Base-by-base conservation (phyloP, 1,284 basidiomycete species). In the Rhodotorula sp. region DNA sequence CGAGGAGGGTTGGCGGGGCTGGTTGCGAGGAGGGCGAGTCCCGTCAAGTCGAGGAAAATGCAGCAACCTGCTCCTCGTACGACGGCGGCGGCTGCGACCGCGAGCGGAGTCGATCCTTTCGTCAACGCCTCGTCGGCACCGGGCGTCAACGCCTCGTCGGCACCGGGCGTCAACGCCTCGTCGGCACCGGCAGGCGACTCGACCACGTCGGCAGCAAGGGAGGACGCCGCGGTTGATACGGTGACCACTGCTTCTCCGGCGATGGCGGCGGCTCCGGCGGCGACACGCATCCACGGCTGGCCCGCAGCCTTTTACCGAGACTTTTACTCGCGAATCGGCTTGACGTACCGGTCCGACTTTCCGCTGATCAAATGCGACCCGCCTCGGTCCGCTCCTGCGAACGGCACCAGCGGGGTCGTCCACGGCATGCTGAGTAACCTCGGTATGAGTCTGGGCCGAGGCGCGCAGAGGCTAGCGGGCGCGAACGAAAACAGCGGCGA, bases 301-400 rank as follows among this genome's bases (percentile, higher is more conserved):
- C 90, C 91, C 0, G 85, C 87, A 5, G 84, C 86, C 63, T 96
- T 96, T 80, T 93, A 93, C 79, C 84, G 87, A n/a, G 93, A 96
- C 81, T 96, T 95, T 80, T 88, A 88, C 1, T 91, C 91, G 0
- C 84, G 90, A 15, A 85, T 96, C 69, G 95, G 93, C 90, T 85
- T 93, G 64, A 95, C 93, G 0, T 97, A 96, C 81, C 89, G 94
- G n/a, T 88, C 87, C 2, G 89, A 93, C 64, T 95, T 95, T 75
- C 83, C 87, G 2, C 88, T 91, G 1, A 94, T 96, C 75, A 84
- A 88, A 33, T 88, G 92, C 73, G 86, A 84, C 17, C 84, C 85
- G 20, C 84, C 81, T 64, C 55, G n/a, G n/a, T n/a, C 14, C 2
- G n/a, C 53, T 1, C 24, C 67, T 3, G 48, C 76, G 8, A 67